Evolutionary conservation across 495 filamentous ascomycete species (phyloP).

Genomic region (Lophiotrema nucula): DNA sequence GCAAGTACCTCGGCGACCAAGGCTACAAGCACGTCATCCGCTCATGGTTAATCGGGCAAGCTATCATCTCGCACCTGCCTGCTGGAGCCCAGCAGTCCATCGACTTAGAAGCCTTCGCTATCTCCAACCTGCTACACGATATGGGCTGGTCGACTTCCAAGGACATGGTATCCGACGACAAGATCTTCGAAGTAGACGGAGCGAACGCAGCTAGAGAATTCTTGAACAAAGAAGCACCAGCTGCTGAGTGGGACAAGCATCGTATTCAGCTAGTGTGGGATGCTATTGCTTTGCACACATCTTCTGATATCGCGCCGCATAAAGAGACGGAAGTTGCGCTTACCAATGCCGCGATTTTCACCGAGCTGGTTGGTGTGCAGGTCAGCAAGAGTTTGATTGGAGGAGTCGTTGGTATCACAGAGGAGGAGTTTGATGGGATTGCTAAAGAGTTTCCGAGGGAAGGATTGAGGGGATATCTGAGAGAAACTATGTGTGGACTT

Average conservation of each 20-base stretch:
- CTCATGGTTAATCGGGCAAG: slow-evolving; percentile 26
- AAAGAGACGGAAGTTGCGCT: slow-evolving; percentile 45
- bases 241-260: slow-evolving; percentile 41
- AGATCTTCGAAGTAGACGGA: slow-evolving; percentile 49
- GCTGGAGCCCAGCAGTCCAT: not conserved
- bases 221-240: slow-evolving; percentile 32
- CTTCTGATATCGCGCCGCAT: slow-evolving; percentile 39
- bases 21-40: slow-evolving; percentile 33
- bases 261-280: slow-evolving; percentile 48
- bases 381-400: slow-evolving; percentile 4
- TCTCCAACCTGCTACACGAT: slow-evolving; percentile 43
- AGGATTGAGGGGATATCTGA: slow-evolving; percentile 39
- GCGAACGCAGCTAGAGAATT: slow-evolving; percentile 44
- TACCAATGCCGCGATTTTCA: slow-evolving; percentile 39
- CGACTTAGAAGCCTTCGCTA: slow-evolving; percentile 41
- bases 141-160: slow-evolving; percentile 33
- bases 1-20: slow-evolving; percentile 4
- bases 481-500: slow-evolving; percentile 40
- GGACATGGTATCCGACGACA: slow-evolving; percentile 38
- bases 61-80: slow-evolving; percentile 14
- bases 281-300: slow-evolving; percentile 46
- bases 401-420: slow-evolving; percentile 29
- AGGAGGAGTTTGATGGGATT: slow-evolving; percentile 40
- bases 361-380: slow-evolving; percentile 41
- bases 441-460: slow-evolving; percentile 36